A percentile compares a stretch with the other conserved stretches of the same genome.
These are phyloP conservation scores for Podospora comata DNA, from an alignment of 495 filamentous ascomycete genomes.

Conservation along the genomic window DNA sequence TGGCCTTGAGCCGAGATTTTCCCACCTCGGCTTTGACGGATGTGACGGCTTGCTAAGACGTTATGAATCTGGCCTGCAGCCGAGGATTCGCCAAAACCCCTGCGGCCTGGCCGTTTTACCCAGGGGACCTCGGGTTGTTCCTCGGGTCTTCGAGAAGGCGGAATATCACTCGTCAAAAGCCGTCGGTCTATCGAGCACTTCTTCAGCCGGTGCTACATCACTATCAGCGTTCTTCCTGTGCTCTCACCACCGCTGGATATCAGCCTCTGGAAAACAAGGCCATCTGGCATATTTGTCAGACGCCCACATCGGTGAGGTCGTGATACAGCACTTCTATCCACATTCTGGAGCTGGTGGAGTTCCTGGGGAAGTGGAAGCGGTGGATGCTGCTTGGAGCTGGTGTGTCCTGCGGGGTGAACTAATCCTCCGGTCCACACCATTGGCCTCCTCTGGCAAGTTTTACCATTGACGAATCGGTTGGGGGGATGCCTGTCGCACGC, in stretches of 20 bases:
- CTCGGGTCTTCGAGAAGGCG: slow-evolving; percentile 15
- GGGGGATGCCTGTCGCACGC: background rate
- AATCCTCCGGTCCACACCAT: background rate
- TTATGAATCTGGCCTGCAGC: slow-evolving; percentile 15
- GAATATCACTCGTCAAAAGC: slow-evolving; percentile 5
- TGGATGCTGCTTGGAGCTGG: slow-evolving; percentile 12
- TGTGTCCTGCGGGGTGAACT: slow-evolving; percentile 18
- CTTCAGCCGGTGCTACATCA: slow-evolving; percentile 14
- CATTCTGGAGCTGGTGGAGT: slow-evolving; percentile 13
- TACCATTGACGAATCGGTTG: slow-evolving; percentile 22
- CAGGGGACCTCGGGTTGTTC: background rate
- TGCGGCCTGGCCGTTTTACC: slow-evolving; percentile 8
- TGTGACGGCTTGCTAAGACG: slow-evolving; percentile 18
- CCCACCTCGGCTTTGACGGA: background rate
- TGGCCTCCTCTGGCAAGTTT: slow-evolving; percentile 4
- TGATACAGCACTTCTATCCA: slow-evolving; percentile 10
- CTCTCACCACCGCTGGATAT: background rate
- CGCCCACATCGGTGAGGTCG: slow-evolving; percentile 1
- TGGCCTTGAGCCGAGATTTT: slow-evolving; percentile 1
- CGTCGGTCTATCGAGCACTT: background rate
- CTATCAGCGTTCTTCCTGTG: slow-evolving; percentile 3
- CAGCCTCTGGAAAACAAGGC: background rate
- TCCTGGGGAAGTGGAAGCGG: slow-evolving; percentile 9
- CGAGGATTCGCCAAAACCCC: slow-evolving; percentile 12
- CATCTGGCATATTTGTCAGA: background rate